Evolutionary conservation across 1,284 basidiomycete genomes (phyloP).

Genomic region (Entoloma clypeatum): DNA sequence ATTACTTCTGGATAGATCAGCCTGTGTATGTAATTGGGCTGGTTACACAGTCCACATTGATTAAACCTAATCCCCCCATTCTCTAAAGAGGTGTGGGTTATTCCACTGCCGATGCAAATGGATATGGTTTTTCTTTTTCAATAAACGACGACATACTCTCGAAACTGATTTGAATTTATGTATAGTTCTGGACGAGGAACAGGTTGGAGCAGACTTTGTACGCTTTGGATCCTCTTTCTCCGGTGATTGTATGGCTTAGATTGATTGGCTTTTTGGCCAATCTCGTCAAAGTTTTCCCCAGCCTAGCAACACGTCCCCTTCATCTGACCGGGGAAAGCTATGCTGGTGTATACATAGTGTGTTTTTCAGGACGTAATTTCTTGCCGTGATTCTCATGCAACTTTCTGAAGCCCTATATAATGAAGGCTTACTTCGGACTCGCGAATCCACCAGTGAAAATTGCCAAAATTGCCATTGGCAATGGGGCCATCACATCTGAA

Average conservation of each 20-base stretch:
- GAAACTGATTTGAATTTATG: background rate
- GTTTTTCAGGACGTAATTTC: conserved; percentile 2
- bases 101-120: conserved; percentile 57
- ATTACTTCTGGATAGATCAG: conserved; percentile 72
- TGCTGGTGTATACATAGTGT: conserved; percentile 60
- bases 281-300: conserved; percentile 64
- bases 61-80: background rate
- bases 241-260: conserved; percentile 1
- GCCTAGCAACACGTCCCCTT: conserved; percentile 55
- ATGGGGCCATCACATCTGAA: conserved; percentile 51
- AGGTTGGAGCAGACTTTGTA: conserved; percentile 69
- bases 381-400: conserved; percentile 1
- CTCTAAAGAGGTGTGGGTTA: conserved; percentile 53
- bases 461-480: conserved; percentile 64
- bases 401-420: conserved; percentile 58
- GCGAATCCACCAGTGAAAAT: conserved; percentile 65
- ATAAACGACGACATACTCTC: conserved; percentile 1
- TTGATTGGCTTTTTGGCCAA: conserved; percentile 67
- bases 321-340: conserved; percentile 65
- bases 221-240: conserved; percentile 21
- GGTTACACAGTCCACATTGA: no score
- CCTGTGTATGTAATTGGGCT: conserved; percentile 68
- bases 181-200: conserved; percentile 59
- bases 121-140: conserved; percentile 51
- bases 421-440: conserved; percentile 62